phyloP scores from a whole-genome alignment of 306 rosid species.

The Hippophae tibetana region DNA sequence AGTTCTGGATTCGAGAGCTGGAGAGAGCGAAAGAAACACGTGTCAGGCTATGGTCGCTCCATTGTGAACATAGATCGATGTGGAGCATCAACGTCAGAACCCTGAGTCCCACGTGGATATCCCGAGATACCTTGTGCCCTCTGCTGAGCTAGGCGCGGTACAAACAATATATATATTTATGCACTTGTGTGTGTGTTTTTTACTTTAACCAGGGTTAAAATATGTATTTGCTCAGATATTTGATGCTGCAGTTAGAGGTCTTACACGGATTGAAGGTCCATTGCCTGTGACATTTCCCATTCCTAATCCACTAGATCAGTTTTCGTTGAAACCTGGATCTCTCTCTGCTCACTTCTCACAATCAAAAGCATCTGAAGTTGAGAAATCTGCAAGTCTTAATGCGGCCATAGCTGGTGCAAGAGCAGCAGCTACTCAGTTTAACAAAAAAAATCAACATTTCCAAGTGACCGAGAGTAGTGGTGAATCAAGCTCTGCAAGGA shows the following conservation, averaged over 20 bases:
- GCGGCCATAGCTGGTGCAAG: constrained; percentile 80
- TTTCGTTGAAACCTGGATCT: constrained; percentile 69
- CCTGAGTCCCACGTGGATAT: too few species aligned
- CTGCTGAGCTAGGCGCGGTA: too few species aligned
- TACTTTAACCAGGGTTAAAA: constrained; percentile 11
- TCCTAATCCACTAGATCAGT: constrained; percentile 62
- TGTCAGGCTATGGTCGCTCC: too few species aligned
- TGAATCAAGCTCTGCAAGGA: constrained; percentile 2
- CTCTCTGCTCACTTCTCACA: constrained; percentile 24
- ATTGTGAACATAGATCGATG: too few species aligned
- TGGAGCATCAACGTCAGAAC: too few species aligned
- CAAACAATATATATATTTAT: too few species aligned
- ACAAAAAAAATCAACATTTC: constrained; percentile 41
- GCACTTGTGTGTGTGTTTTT: background rate
- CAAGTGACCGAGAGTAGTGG: constrained; percentile 12
- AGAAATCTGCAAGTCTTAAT: constrained; percentile 47
- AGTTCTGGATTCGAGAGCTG: too few species aligned
- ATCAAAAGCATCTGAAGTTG: constrained; percentile 42
- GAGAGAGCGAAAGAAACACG: too few species aligned
- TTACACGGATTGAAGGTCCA: constrained; percentile 48
- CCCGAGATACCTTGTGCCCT: too few species aligned
- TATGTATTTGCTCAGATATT: constrained; percentile 37
- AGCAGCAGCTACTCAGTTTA: constrained; percentile 76
- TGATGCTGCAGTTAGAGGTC: constrained; percentile 80
- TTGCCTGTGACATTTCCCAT: constrained; percentile 62